Base-by-base conservation (phyloP, 371 early-diverging fungal species). In the Apophysomyces elegans region DNA sequence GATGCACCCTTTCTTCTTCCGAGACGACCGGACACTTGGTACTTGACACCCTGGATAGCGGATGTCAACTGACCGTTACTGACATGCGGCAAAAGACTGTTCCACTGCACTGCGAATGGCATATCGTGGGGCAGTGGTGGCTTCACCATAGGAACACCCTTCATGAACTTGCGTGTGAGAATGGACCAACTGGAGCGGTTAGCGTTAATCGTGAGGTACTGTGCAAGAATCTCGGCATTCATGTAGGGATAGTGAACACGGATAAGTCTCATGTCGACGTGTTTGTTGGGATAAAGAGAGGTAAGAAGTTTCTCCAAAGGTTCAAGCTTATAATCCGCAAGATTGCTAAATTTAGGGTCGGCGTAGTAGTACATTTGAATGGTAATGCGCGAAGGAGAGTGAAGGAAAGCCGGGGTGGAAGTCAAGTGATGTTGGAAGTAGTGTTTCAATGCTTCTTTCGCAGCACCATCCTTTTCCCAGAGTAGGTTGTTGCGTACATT, bases 171-270 rank as follows among this genome's bases (percentile, higher is more conserved):
- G 58, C 84, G 79, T 8, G 78, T 75, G 18, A 83, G 45, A 45
- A 66, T 64, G 58, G 76, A 69, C 84, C 84, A 83, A 13, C 77
- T 73, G 21, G 69, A 69, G 21, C 70, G 62, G n/a, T 79, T 65
- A 37, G 88, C 85, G 61, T 83, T 83, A 61, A 72, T 60, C 14
- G 84, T 75, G 59, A 83, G 64, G 62, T 80, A 83, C 65, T 80
- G 76, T n/a, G 84, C 79, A 35, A 83, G 72, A 64, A 83, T 80
- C 56, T 83, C 84, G 41, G 84, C 78, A 62, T 83, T 80, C 81
- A 83, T 76, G 57, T 83, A 83, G 59, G 84, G 84, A 62, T 83
- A 83, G 60, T 80, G 78, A 6, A 80, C 68, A 59, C 76, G 78
- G 54, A 69, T 66, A 26, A 80, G 61, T 14, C 75, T 69, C 56